A percentile compares a stretch with the other conserved stretches of the same genome.
phyloP scores from a whole-genome alignment of 2,329 filamentous ascomycete species.

The Venturia pyrina region DNA sequence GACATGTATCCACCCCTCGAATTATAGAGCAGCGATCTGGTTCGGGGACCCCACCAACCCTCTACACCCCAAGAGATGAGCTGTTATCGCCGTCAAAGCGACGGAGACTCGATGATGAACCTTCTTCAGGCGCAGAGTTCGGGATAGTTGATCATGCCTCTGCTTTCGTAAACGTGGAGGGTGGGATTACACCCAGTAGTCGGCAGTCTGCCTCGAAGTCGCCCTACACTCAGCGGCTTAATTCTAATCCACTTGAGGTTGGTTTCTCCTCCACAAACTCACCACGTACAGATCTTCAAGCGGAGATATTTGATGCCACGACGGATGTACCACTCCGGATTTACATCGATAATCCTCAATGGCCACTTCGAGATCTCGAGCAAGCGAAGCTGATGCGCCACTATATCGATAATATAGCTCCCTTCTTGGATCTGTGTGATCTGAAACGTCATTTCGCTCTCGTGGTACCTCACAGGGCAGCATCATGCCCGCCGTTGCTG shows the following conservation, averaged over 20 bases:
- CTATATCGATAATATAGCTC: slow-evolving; percentile 22
- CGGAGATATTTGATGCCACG: not conserved
- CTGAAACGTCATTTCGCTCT: slow-evolving; percentile 40
- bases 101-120: not conserved
- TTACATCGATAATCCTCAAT: slow-evolving; percentile 12
- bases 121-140: not conserved
- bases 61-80: not conserved
- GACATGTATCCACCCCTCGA: not conserved
- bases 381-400: slow-evolving; percentile 24
- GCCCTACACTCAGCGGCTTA: not conserved
- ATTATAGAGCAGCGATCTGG: not conserved
- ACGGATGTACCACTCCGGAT: not conserved
- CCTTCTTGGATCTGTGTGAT: slow-evolving; percentile 24
- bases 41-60: not conserved
- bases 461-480: slow-evolving; percentile 44
- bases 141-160: not conserved
- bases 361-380: slow-evolving; percentile 21
- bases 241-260: not conserved
- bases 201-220: not conserved
- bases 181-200: not conserved
- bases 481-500: slow-evolving; percentile 40
- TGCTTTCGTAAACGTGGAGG: not conserved
- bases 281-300: not conserved
- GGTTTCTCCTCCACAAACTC: not conserved
- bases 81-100: not conserved